A percentile compares a stretch with the other conserved stretches of the same genome.
Evolutionary conservation across 164 flowering plant species (phyloP).

Genomic region (Houttuynia cordata): DNA sequence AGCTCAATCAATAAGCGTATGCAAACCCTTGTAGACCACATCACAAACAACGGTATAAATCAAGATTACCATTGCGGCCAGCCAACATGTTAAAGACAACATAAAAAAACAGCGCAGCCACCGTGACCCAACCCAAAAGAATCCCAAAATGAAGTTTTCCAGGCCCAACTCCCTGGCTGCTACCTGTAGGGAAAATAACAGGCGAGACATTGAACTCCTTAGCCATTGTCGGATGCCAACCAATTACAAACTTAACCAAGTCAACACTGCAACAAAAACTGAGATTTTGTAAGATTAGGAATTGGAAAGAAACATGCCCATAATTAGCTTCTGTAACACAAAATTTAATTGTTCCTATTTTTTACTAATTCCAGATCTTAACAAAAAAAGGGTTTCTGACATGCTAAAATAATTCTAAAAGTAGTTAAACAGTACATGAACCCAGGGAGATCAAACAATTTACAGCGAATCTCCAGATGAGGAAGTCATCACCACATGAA

Average conservation of each 20-base stretch:
- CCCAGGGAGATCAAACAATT: too few species aligned
- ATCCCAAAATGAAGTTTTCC: constrained; percentile 90
- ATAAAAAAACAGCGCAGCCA: constrained; percentile 62
- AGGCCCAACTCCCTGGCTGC: constrained; percentile 20
- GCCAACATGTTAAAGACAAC: constrained; percentile 81
- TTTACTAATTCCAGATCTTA: too few species aligned
- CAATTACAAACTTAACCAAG: neutral
- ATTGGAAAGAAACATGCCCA: too few species aligned
- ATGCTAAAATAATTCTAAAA: too few species aligned
- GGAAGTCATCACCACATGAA: too few species aligned
- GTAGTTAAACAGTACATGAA: too few species aligned
- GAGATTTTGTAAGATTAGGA: too few species aligned
- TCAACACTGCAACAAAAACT: neutral
- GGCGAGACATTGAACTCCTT: constrained; percentile 66
- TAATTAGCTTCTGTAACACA: neutral
- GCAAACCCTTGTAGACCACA: constrained; percentile 73
- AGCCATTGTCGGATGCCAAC: constrained; percentile 5
- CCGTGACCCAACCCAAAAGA: constrained; percentile 78
- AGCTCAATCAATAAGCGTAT: constrained; percentile 56
- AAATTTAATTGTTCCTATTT: too few species aligned
- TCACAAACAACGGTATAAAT: constrained; percentile 72
- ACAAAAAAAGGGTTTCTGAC: too few species aligned
- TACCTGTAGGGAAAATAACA: constrained; percentile 65
- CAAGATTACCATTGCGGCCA: constrained; percentile 68
- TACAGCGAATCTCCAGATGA: too few species aligned